Evolutionary conservation across 345 rosid genomes (phyloP).

Genomic region (Eucalyptus viminalis): DNA sequence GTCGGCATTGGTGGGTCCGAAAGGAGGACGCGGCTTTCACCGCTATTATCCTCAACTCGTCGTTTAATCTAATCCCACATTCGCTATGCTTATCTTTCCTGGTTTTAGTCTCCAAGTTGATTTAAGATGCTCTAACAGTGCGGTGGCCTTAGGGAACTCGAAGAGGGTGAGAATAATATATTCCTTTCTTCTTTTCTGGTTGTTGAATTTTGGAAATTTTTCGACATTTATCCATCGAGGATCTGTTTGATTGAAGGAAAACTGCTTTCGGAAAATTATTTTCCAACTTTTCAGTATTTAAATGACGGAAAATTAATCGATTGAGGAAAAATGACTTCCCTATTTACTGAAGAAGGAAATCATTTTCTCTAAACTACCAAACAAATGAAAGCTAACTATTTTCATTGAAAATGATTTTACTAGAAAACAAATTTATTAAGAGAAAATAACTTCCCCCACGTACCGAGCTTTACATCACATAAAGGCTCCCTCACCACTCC

Average conservation of each 20-base stretch:
- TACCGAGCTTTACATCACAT: not conserved
- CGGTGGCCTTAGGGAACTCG: not conserved
- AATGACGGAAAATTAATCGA: accelerated
- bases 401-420: not conserved
- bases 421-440: accelerated
- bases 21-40: not conserved
- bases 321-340: not conserved
- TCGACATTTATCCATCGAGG: not conserved
- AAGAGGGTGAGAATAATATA: not conserved
- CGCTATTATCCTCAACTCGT: not conserved
- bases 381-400: not conserved
- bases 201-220: not conserved
- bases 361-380: not conserved
- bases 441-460: not conserved
- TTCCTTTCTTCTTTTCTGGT: not conserved
- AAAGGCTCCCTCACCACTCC: not conserved
- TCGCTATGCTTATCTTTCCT: not conserved
- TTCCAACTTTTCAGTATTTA: not conserved
- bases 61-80: not conserved
- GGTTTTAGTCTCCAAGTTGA: not conserved
- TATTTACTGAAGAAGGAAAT: not conserved
- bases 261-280: accelerated
- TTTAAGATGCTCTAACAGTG: not conserved
- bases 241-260: not conserved
- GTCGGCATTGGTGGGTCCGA: not conserved